A percentile compares a stretch with the other conserved stretches of the same genome.
Evolutionary conservation across 257 asterid species (phyloP).

Genomic region (Parsonsia alboflavescens): DNA sequence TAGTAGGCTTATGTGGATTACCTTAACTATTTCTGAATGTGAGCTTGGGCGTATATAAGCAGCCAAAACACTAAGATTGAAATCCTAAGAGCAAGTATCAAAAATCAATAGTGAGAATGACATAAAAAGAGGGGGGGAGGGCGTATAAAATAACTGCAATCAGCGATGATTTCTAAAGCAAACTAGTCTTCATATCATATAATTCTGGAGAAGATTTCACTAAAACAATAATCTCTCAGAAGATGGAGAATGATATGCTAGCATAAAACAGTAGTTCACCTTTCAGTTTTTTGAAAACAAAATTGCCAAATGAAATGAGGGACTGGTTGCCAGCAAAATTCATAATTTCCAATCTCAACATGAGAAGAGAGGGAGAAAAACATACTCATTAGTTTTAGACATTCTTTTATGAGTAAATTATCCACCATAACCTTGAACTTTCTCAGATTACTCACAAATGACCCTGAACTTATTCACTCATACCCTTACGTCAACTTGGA

Average conservation of each 20-base stretch:
- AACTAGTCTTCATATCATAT: background rate
- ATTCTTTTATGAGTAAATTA: no score
- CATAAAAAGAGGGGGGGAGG: no score
- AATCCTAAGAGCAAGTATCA: slow-evolving; percentile 52
- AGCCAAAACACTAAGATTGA: slow-evolving; percentile 81
- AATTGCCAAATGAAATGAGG: background rate
- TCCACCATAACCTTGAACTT: no score
- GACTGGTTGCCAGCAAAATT: background rate
- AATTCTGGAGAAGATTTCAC: background rate
- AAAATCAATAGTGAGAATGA: slow-evolving; percentile 10
- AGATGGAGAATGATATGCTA: background rate
- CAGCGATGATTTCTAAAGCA: background rate
- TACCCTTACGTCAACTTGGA: no score
- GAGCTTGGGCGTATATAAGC: slow-evolving; percentile 82
- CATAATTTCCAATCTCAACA: background rate
- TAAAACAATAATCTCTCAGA: background rate
- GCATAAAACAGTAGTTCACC: background rate
- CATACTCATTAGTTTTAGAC: background rate
- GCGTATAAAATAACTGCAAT: background rate
- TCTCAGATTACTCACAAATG: no score
- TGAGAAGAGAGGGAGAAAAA: background rate
- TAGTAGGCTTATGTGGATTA: slow-evolving; percentile 10
- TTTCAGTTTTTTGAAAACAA: background rate
- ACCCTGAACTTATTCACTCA: no score
- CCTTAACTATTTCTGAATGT: slow-evolving; percentile 85